Evolutionary conservation across 768 basidiomycete genomes (phyloP), one percentile per base, ranked within the genome.

Genomic region (Suillus cothurnatus): DNA sequence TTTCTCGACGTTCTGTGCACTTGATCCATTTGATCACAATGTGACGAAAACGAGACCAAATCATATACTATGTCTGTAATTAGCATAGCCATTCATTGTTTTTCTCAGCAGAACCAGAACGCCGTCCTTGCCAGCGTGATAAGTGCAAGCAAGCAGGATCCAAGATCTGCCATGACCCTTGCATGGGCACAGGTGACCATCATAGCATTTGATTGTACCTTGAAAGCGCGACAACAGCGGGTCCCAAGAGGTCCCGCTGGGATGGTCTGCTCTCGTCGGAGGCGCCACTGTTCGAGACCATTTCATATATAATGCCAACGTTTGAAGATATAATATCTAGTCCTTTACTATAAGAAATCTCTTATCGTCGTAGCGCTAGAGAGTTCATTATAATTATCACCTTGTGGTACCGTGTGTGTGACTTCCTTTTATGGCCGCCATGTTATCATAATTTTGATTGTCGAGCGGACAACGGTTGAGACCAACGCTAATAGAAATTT

Each of bases 381-480:
- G 12, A 14, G 34, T 34, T 43, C 17, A 14, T 19, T 39, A 15
- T 39, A n/a, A n/a, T n/a, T n/a, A n/a, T 39, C 6, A 53, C 28
- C 9, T 31, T 21, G 21, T 6, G 19, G 50, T 19, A 31, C 52
- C 11, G 12, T 3, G 17, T 31, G 52, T 23, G 34, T 41, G 26
- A 4, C 14, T 67, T 57, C 66, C 61, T 56, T 59, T 60, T 66
- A 43, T 21, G 50, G 63, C 19, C 8, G 15, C n/a, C 49, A 8
- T 50, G 14, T 14, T 6, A 52, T 34, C 8, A 34, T 39, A 39
- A 19, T 21, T 64, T 34, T 61, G 66, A 65, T 60, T 66, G 57
- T 64, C 55, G 62, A 64, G 63, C 8, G 11, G 62, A 41, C 47
- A 23, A 59, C 63, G 26, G 43, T 21, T 53, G 61, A 45, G 23